Conservation (phyloP, 129 eudicot species). For the Helichrysum umbraculigerum region DNA sequence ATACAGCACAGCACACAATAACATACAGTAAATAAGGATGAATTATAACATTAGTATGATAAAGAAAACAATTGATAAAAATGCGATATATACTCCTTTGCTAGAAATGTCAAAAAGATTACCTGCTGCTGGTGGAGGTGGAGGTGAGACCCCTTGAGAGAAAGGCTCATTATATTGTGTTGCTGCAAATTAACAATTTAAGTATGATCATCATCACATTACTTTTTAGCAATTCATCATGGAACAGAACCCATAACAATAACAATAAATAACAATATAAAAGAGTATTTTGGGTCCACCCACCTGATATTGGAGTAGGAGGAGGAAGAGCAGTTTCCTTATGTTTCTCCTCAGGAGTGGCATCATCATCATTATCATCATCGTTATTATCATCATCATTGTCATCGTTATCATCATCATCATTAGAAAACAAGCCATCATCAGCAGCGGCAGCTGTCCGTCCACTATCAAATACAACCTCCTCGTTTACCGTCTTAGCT, state of each 20-base stretch:
- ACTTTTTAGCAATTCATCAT: not conserved
- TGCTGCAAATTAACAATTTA: slow-evolving; percentile 32
- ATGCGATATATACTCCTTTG: not conserved
- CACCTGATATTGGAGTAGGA: slow-evolving; percentile 67
- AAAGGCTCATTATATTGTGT: slow-evolving; percentile 41
- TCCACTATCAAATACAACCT: slow-evolving; percentile 72
- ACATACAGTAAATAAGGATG: not conserved
- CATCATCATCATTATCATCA: not conserved
- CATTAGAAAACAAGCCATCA: slow-evolving; percentile 64
- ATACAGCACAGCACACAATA: not conserved
- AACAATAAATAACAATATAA: not conserved
- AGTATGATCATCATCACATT: not conserved
- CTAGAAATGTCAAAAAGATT: not conserved
- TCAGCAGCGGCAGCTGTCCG: slow-evolving; percentile 49
- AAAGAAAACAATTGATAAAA: not conserved
- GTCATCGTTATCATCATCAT: not conserved
- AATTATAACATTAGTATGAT: not conserved
- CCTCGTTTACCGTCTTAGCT: slow-evolving; percentile 27
- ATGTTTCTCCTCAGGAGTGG: not conserved
- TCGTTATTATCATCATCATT: not conserved
- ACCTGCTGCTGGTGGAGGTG: slow-evolving; percentile 38
- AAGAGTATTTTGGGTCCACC: not conserved
- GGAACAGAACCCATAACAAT: not conserved
- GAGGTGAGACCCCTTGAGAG: slow-evolving; percentile 29
- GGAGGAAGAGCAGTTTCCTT: slow-evolving; percentile 31